Evolutionary conservation across 1,284 basidiomycete species (phyloP), one percentile per base, ranked within the genome.

Genomic region (Ustilago trichophora): DNA sequence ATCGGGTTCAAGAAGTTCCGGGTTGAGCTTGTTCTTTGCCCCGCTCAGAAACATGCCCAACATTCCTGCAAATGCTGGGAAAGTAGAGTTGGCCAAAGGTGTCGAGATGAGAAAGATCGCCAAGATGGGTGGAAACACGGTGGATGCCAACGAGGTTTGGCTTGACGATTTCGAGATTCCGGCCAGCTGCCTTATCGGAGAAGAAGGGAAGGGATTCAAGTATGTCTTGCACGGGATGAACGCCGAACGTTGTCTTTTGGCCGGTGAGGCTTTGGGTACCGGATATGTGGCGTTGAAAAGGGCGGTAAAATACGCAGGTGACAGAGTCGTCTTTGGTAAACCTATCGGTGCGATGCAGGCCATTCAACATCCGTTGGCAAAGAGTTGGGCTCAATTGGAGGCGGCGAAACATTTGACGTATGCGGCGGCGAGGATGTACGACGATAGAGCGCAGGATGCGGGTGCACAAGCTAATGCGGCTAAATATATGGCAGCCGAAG

Each of bases 181-280:
- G 0, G 71, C 69, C 5, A 25, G 60, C n/a, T 71, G 77, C 26
- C 56, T 80, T 24, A 73, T 83, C n/a, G 82, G 82, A 0, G 70
- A 73, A 18, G 82, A 82, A 64, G 82, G 81, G 27, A 75, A 81
- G 32, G 83, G 83, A 5, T 84, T 84, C 72, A 82, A 80, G 58
- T 56, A 65, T 27, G 53, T 75, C 10, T 31, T 76, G 19, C 71
- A 75, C 31, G 74, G 76, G 7, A 73, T 76, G 73, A 83, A 82
- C 56, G 82, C 83, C n/a, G 83, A 84, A 52, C 70, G 83, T 3
- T 81, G 81, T 43, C 57, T 84, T 11, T 65, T 84, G n/a, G 83
- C 82, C 0, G 83, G 82, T 22, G 83, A 84, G 70, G 82, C 83
- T 15, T 60, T 83, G 13, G 83, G 83, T 1, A 75, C 65, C 7